These are phyloP conservation scores for Russula sp. DNA, from an alignment of 768 basidiomycete species.

Conservation along the genomic window DNA sequence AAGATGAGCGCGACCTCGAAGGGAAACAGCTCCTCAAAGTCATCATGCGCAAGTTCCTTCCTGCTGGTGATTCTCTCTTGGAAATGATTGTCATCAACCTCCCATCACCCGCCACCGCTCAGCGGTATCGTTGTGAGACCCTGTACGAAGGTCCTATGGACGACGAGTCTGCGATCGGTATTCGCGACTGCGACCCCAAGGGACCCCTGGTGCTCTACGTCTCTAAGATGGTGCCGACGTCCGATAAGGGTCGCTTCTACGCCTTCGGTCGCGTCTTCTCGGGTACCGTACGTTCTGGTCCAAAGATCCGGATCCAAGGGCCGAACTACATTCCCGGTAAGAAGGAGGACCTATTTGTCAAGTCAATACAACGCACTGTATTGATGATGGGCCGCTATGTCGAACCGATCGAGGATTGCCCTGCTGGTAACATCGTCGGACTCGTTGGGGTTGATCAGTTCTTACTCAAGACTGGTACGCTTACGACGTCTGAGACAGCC, in stretches of 20 bases:
- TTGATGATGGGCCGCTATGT: slow-evolving; percentile 99
- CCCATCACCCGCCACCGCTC: slow-evolving; percentile 95
- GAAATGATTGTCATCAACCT: slow-evolving; percentile 99
- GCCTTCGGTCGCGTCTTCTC: slow-evolving; percentile 99
- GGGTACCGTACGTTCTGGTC: slow-evolving; percentile 93
- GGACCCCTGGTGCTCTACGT: slow-evolving; percentile 97
- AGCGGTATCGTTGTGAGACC: slow-evolving; percentile 98
- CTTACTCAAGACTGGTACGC: slow-evolving; percentile 98
- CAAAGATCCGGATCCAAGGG: slow-evolving; percentile 99
- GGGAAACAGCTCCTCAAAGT: slow-evolving; percentile 95
- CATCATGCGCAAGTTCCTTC: slow-evolving; percentile 99
- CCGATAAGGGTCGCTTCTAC: slow-evolving; percentile 99
- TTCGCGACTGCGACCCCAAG: slow-evolving; percentile 96
- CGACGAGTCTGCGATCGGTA: slow-evolving; percentile 97
- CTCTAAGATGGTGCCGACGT: slow-evolving; percentile 99
- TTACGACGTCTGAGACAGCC: slow-evolving; percentile 96
- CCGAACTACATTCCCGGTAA: slow-evolving; percentile 98
- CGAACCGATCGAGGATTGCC: slow-evolving; percentile 99
- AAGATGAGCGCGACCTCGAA: slow-evolving; percentile 90
- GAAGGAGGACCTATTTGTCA: slow-evolving; percentile 97
- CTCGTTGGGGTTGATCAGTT: slow-evolving; percentile 99
- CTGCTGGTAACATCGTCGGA: slow-evolving; percentile 97
- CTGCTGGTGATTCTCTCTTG: slow-evolving; percentile 95
- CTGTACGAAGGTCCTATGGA: slow-evolving; percentile 99
- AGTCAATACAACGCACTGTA: slow-evolving; percentile 97